Percentiles rank a stretch among this genome's conserved stretches.
Evolutionary conservation across 352 stramenopile species (phyloP).

Genomic region (Globisporangium mamillatum): DNA sequence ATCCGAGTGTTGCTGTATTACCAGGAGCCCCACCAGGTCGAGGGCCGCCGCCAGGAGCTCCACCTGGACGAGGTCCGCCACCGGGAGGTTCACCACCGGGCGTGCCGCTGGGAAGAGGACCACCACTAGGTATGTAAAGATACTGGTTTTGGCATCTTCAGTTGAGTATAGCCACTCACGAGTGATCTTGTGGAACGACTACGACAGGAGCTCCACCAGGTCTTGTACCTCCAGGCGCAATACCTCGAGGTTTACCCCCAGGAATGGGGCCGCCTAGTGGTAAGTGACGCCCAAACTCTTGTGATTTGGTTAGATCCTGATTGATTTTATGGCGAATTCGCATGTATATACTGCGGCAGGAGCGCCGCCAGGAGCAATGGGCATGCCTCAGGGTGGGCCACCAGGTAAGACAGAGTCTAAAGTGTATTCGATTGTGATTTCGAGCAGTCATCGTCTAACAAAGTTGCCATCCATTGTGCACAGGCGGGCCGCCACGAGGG

Average conservation of each 20-base stretch:
- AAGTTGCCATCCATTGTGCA: background rate
- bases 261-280: conserved; percentile 14
- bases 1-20: conserved; percentile 5
- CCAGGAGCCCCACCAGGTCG: conserved; percentile 13
- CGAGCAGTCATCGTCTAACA: background rate
- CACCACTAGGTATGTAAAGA: conserved; percentile 23
- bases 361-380: conserved; percentile 25
- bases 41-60: conserved; percentile 21
- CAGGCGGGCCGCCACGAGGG: conserved; percentile 18
- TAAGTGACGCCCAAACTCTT: background rate
- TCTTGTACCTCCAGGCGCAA: conserved; percentile 8
- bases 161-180: background rate
- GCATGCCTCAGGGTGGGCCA: conserved; percentile 21
- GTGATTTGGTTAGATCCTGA: background rate
- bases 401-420: conserved; percentile 18
- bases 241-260: conserved; percentile 13
- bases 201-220: conserved; percentile 20
- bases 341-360: conserved; percentile 16
- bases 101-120: conserved; percentile 27
- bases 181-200: background rate
- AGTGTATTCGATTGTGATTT: background rate
- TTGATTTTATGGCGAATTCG: background rate
- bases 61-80: conserved; percentile 16
- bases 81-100: conserved; percentile 19
- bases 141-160: background rate